Evolutionary conservation across 2,329 filamentous ascomycete genomes (phyloP), one percentile per base, ranked within the genome.

Genomic region (Plectosphaerella plurivora): DNA sequence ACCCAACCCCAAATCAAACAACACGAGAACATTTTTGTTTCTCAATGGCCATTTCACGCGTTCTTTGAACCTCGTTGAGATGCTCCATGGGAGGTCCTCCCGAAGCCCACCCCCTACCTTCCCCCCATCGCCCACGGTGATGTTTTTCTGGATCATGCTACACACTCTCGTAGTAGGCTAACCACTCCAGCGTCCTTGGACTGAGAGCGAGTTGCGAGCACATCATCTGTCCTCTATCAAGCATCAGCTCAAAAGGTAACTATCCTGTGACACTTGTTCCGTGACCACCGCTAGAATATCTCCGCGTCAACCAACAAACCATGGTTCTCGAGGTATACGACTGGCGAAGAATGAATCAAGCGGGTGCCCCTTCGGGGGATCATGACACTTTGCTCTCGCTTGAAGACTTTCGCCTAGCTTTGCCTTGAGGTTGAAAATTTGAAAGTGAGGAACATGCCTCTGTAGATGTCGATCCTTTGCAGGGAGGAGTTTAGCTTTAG

Each of bases 271-370:
- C 24, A 58, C 64, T 63, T 60, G 61, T 59, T 54, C 44, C 47
- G 6, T 49, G 37, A 41, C 22, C 7, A 10, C 74, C 88, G 89
- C 89, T 85, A 87, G 81, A 75, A 83, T 91, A 96, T 96, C 90
- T 88, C 88, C 89, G 86, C 85, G 83, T 86, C 79, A 82, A 86
- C 83, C 87, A 78, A 74, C 65, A 62, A 73, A 64, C 77, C 66
- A 87, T 90, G 88, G 86, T 84, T 87, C 80, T 83, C 83, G 84
- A 90, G 91, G 87, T 96, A 96, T 85, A 96, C 88, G 84, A 84
- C 82, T 92, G 83, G 91, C 91, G 89, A 79, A 96, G 79, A 96
- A 72, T 63, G 79, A 94, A 73, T 65, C 68, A 62, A 70, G 71
- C 65, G 66, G 65, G 63, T 69, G 68, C 62, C 58, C 48, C 59